These are phyloP conservation scores for Mariannaea sp. DNA, from an alignment of 2,329 filamentous ascomycete species.

Conservation along the genomic window DNA sequence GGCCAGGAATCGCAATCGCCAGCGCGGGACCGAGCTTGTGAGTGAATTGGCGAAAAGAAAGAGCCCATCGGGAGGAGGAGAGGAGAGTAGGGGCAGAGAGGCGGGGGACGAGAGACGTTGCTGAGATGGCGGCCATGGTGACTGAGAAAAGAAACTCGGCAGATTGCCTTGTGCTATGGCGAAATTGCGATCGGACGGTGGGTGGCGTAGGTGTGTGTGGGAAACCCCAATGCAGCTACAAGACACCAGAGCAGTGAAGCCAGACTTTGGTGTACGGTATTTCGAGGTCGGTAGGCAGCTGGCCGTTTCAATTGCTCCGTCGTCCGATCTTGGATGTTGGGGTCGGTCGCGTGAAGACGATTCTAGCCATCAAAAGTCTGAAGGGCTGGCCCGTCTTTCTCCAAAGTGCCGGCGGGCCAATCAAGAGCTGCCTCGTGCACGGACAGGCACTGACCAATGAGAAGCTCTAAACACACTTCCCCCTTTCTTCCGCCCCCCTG, in stretches of 20 bases:
- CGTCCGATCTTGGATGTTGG: constrained; percentile 29
- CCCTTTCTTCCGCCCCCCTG: constrained; percentile 49
- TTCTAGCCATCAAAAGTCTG: constrained; percentile 40
- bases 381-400: constrained; percentile 31
- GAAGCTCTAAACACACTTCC: constrained; percentile 43
- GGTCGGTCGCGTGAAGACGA: constrained; percentile 31
- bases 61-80: constrained; percentile 49
- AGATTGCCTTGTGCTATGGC: constrained; percentile 18
- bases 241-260: not conserved
- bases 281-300: constrained; percentile 1
- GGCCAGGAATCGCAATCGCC: constrained; percentile 62
- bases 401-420: constrained; percentile 38
- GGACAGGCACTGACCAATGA: constrained; percentile 39
- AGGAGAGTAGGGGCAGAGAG: constrained; percentile 50
- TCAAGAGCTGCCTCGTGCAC: constrained; percentile 40
- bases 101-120: constrained; percentile 60
- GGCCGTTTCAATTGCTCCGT: constrained; percentile 20
- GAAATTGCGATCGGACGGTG: constrained; percentile 15
- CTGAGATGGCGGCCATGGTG: constrained; percentile 51
- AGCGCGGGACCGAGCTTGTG: constrained; percentile 58
- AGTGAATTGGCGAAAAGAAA: constrained; percentile 53
- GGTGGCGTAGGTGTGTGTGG: not conserved
- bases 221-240: not conserved
- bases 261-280: constrained; percentile 15
- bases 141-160: constrained; percentile 17